Conservation (phyloP, 768 basidiomycete species). For the Hirschioporus abietinus region DNA sequence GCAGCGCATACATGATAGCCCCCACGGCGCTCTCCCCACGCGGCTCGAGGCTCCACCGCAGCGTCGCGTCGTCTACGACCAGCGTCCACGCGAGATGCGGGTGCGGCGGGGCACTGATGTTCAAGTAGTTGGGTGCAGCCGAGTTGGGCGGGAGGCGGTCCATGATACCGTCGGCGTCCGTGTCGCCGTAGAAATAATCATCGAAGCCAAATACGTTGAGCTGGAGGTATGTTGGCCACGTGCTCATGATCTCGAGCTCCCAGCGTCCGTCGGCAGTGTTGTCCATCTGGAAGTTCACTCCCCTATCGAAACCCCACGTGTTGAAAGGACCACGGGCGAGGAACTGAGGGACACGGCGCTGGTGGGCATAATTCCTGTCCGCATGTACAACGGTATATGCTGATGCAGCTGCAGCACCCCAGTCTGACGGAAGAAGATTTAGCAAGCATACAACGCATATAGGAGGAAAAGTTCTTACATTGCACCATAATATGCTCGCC, state of each 20-base stretch:
- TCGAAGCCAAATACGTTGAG: conserved; percentile 90
- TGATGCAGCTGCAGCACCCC: conserved; percentile 63
- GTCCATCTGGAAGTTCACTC: conserved; percentile 65
- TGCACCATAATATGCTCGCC: conserved; percentile 87
- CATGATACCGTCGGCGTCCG: conserved; percentile 80
- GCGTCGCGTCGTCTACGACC: conserved; percentile 67
- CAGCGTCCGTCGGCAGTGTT: conserved; percentile 62
- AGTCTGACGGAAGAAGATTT: conserved; percentile 45
- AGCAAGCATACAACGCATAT: conserved; percentile 2
- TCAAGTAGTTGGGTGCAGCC: conserved; percentile 79
- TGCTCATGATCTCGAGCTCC: conserved; percentile 85
- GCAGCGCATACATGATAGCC: conserved; percentile 82
- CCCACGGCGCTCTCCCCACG: conserved; percentile 78
- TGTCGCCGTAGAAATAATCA: conserved; percentile 89
- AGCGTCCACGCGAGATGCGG: conserved; percentile 89
- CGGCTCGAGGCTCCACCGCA: conserved; percentile 76
- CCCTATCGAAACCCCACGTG: conserved; percentile 86
- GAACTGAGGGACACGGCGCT: conserved; percentile 81
- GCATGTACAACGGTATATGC: conserved; percentile 69
- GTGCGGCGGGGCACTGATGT: conserved; percentile 85
- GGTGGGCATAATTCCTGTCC: conserved; percentile 52
- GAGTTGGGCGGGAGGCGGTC: conserved; percentile 91
- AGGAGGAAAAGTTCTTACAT: conserved; percentile 46
- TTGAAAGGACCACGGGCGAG: conserved; percentile 89
- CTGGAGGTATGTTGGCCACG: conserved; percentile 88